Evolutionary conservation across 768 basidiomycete species (phyloP), one percentile per base, ranked within the genome.

Genomic region (Trametes meyenii): DNA sequence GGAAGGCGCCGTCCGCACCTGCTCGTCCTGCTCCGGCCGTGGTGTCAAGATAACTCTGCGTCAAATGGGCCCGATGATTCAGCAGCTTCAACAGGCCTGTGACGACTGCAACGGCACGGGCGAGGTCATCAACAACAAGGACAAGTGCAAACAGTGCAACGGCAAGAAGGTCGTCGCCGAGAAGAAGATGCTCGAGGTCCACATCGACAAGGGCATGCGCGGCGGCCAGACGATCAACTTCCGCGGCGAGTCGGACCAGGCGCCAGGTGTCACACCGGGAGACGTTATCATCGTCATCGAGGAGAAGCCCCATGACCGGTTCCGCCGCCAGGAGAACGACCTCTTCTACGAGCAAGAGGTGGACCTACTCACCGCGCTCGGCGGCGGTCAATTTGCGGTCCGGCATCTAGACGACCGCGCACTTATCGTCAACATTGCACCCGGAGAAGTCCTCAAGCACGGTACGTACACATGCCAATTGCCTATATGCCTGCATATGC

Each of bases 51-150:
- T 98, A 71, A 93, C 90, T 53, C 78, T 98, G 63, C 91, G 97
- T 63, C 97, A 98, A 75, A 92, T 99, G 86, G 97, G 97, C 26
- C 97, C 97, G 5, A 99, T 99, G 97, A 93, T 99, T 69, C 97
- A 99, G 76, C 96, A 99, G 77, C 92, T 98, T 67, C 97, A 98
- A 74, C 92, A 94, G 55, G 83, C 87, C 46, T 99, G 97, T 79
- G 87, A 89, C 72, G 97, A 98, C 16, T 99, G 97, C 75, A 84
- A 81, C 52, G 97, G 93, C 16, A 84, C 87, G n/a, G 97, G 97
- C 66, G 96, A 99, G 76, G 81, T 95, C 68, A 97, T 99, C 81
- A 95, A 94, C 74, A 72, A 78, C 58, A 98, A 95, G 75, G 94
- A 98, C 80, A 84, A 90, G 61, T 99, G 97, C 85, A 83, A 86